Conservation (phyloP, 1,284 basidiomycete genomes). For the Fereydounia khargensis region DNA sequence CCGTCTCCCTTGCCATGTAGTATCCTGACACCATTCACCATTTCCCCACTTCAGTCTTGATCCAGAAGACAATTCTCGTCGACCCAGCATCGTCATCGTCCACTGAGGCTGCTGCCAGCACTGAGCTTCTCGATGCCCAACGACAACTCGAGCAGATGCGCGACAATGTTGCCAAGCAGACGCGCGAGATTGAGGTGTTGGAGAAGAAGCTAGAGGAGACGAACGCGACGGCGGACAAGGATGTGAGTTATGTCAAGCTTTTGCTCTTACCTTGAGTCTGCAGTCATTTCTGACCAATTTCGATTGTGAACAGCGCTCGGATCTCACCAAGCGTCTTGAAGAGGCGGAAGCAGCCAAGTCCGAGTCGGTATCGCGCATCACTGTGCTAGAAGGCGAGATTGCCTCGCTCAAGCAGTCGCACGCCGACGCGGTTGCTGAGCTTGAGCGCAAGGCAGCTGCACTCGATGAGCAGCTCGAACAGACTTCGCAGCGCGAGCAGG, state of each 20-base stretch:
- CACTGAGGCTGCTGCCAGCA: conserved; percentile 14
- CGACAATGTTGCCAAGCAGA: conserved; percentile 30
- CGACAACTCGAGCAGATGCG: conserved; percentile 39
- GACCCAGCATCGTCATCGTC: conserved; percentile 39
- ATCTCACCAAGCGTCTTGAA: conserved; percentile 4
- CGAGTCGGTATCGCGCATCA: conserved; percentile 6
- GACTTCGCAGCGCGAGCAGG: conserved; percentile 6
- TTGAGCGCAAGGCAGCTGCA: conserved; percentile 8
- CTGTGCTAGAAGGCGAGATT: conserved; percentile 7
- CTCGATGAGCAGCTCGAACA: conserved; percentile 7
- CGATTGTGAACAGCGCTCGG: no score
- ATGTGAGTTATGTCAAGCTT: no score
- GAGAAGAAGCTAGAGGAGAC: conserved; percentile 25
- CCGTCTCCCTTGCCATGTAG: neutral
- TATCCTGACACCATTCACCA: neutral
- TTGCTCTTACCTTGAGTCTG: no score
- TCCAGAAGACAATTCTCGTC: conserved; percentile 46
- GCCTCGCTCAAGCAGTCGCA: conserved; percentile 15
- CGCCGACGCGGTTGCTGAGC: conserved; percentile 6
- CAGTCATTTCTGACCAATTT: no score
- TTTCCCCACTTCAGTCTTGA: no score
- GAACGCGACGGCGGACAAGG: conserved; percentile 7
- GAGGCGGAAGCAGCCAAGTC: conserved; percentile 4
- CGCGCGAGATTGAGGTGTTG: conserved; percentile 28
- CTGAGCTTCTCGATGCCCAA: conserved; percentile 50